Evolutionary conservation across 768 basidiomycete genomes (phyloP), one percentile per base, ranked within the genome.

Genomic region (Daedaleopsis nitida): DNA sequence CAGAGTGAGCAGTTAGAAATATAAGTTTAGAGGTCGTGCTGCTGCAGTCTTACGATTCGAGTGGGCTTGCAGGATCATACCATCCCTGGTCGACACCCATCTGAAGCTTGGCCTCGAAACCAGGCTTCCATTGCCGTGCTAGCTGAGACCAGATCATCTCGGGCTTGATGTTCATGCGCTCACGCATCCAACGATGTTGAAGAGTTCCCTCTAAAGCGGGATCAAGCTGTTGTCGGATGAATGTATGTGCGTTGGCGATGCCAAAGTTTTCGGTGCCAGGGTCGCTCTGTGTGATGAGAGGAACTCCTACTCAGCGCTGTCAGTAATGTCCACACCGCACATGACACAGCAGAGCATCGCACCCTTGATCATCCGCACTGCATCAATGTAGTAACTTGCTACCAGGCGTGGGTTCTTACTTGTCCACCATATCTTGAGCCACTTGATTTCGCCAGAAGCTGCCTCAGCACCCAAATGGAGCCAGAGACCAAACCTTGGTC

Each of bases 181-280:
- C 55, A 0, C 64, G 56, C 68, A 68, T 75, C 68, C 68, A 65
- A 4, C 64, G 13, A 38, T 65, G 58, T 49, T 74, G 66, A 4
- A 64, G 45, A 0, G 66, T 53, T 3, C 23, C 50, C 7, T 19
- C 39, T 1, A 66, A 52, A 1, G 56, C 19, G 11, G 80, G 75
- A 58, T 84, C 81, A 9, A 77, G 72, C 0, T 37, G 35, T 9
- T 83, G 81, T 0, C 77, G 74, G 0, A 79, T 64, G 0, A 66
- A 39, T 0, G 81, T 81, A 0, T 82, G 80, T 0, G 65, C 66
- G 65, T 83, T 83, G 0, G 81, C 82, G n/a, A 81, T 70, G 0
- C 76, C 73, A 62, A 73, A 73, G 56, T 83, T 83, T 56, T 81
- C 80, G 0, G 66, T 44, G 0, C 81, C 80, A 0, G 69, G 75